phyloP scores from a whole-genome alignment of 306 rosid genomes.

The Albizia julibrissin region DNA sequence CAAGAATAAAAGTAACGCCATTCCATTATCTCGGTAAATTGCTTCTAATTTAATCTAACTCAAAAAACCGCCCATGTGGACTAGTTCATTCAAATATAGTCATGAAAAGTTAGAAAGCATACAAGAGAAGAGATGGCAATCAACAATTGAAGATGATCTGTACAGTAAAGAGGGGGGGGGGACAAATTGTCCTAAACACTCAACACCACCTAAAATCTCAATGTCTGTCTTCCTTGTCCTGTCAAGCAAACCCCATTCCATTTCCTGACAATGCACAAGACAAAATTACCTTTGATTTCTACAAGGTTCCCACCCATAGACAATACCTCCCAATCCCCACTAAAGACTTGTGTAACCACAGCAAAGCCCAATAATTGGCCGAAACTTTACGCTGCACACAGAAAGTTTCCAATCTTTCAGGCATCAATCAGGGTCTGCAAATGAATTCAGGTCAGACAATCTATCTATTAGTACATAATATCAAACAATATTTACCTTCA shows the following conservation, averaged over 20 bases:
- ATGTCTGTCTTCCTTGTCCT: constrained; percentile 19
- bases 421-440: background rate
- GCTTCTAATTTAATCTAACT: background rate
- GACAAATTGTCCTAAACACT: constrained; percentile 25
- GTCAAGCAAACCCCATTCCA: constrained; percentile 31
- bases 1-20: background rate
- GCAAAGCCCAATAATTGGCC: constrained; percentile 23
- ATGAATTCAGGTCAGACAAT: background rate
- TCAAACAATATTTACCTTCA: background rate
- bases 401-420: background rate
- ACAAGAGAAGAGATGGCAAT: constrained; percentile 14
- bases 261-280: constrained; percentile 23
- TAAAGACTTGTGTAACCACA: constrained; percentile 27
- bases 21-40: background rate
- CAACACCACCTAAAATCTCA: constrained; percentile 32
- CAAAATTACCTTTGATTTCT: constrained; percentile 21
- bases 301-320: constrained; percentile 20
- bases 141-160: constrained; percentile 36
- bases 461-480: background rate
- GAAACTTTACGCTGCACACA: constrained; percentile 13
- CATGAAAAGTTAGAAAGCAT: constrained; percentile 9
- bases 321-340: constrained; percentile 32
- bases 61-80: background rate
- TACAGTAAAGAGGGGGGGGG: constrained; percentile 32
- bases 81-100: background rate